phyloP scores from a whole-genome alignment of 352 stramenopile species.

The Globisporangium recalcitrans region DNA sequence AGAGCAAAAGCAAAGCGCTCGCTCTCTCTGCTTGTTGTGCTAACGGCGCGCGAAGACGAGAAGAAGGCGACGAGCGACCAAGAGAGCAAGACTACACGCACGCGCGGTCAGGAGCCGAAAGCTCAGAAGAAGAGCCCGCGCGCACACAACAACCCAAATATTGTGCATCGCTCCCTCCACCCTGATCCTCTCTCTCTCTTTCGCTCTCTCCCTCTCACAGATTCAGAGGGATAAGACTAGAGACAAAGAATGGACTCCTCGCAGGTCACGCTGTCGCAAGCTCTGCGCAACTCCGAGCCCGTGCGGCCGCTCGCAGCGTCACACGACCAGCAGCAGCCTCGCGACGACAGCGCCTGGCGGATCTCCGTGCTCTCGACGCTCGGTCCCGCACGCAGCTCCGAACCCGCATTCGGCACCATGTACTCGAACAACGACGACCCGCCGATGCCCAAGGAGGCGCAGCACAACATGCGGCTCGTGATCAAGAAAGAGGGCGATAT shows the following conservation, averaged over 20 bases:
- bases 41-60: background rate
- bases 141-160: background rate
- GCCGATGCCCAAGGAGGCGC: slow-evolving; percentile 7
- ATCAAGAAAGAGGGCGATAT: slow-evolving; percentile 9
- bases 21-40: background rate
- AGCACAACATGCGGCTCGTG: slow-evolving; percentile 11
- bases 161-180: background rate
- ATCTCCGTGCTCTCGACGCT: slow-evolving; percentile 17
- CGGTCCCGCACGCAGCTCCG: slow-evolving; percentile 2
- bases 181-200: background rate
- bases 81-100: background rate
- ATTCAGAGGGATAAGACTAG: background rate
- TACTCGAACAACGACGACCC: slow-evolving; percentile 13
- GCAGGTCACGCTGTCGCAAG: slow-evolving; percentile 15
- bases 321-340: slow-evolving; percentile 10
- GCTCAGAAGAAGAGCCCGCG: background rate
- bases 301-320: background rate
- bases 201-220: background rate
- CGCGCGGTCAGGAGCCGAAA: background rate
- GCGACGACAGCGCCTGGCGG: slow-evolving; percentile 14
- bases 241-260: slow-evolving; percentile 13
- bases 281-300: slow-evolving; percentile 9
- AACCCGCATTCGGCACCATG: slow-evolving; percentile 12
- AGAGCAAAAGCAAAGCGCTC: background rate
- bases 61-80: background rate